Evolutionary conservation across 768 basidiomycete genomes (phyloP).

Genomic region (Steccherinum ochraceum): DNA sequence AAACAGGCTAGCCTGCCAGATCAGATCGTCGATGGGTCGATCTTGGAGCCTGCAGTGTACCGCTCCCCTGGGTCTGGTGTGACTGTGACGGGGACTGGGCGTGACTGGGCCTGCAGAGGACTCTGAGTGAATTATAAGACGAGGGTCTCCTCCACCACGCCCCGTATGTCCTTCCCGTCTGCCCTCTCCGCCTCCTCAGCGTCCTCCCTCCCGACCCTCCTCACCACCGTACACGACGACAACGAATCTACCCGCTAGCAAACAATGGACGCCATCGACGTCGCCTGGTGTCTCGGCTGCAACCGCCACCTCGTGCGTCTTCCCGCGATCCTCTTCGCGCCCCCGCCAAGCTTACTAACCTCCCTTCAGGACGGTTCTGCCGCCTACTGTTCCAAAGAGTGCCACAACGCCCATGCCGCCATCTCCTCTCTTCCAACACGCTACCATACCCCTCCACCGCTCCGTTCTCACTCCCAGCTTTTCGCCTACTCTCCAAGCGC

Average conservation of each 20-base stretch:
- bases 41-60: background rate
- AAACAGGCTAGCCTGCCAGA: background rate
- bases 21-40: background rate
- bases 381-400: constrained; percentile 52
- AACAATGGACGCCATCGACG: constrained; percentile 42
- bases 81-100: background rate
- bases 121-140: constrained; percentile 10
- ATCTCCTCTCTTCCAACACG: background rate
- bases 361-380: constrained; percentile 26
- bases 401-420: constrained; percentile 21
- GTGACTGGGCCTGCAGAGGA: background rate
- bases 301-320: constrained; percentile 46
- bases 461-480: constrained; percentile 5
- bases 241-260: background rate
- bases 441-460: constrained; percentile 7
- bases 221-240: too few relatives aligned
- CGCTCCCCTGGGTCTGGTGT: background rate
- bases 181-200: constrained; percentile 15
- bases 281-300: constrained; percentile 70
- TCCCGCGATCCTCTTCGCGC: constrained; percentile 2
- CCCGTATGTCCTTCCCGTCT: constrained; percentile 13
- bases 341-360: constrained; percentile 15
- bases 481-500: constrained; percentile 8
- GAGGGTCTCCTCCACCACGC: constrained; percentile 2
- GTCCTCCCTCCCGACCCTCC: constrained; percentile 8